Evolutionary conservation across 78 protist genomes (phyloP).

Genomic region (Planoprotostelium fungivorum): DNA sequence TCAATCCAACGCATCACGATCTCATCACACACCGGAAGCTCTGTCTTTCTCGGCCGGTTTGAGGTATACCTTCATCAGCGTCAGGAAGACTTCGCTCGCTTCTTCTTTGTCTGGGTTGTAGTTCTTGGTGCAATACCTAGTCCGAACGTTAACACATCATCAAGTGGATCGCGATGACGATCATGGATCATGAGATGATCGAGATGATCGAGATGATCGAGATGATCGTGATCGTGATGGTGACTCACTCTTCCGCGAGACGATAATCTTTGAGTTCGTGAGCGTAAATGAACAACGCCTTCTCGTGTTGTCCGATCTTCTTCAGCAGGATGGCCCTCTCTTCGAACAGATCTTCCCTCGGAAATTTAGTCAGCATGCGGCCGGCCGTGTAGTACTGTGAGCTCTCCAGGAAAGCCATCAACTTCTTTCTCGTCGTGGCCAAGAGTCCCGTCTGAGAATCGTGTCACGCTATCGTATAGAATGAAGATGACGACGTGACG

Average conservation of each 20-base stretch:
- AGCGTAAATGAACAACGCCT: conserved; percentile 60
- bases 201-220: not conserved
- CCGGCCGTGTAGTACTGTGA: conserved; percentile 69
- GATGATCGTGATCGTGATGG: not conserved
- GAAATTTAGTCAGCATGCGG: conserved; percentile 50
- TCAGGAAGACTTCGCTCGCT: conserved; percentile 48
- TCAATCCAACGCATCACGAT: too few species aligned
- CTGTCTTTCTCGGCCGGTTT: conserved; percentile 18
- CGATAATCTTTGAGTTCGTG: conserved; percentile 30
- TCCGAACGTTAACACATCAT: not conserved
- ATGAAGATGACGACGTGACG: not conserved
- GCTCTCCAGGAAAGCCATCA: conserved; percentile 41
- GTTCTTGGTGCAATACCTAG: conserved; percentile 34
- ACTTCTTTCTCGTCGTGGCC: conserved; percentile 20
- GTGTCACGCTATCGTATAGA: conserved; percentile 10
- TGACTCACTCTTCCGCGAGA: conserved; percentile 48
- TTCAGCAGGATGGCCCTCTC: conserved; percentile 59
- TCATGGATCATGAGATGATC: not conserved
- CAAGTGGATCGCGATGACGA: not conserved
- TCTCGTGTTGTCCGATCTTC: conserved; percentile 62
- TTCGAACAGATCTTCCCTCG: conserved; percentile 42
- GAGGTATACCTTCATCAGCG: conserved; percentile 61
- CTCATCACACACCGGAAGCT: not conserved
- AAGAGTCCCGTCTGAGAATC: conserved; percentile 37
- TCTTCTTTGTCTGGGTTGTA: conserved; percentile 52